A percentile compares a stretch with the other conserved stretches of the same genome.
phyloP scores from a whole-genome alignment of 2,329 filamentous ascomycete species.

The Graphilbum fragrans region DNA sequence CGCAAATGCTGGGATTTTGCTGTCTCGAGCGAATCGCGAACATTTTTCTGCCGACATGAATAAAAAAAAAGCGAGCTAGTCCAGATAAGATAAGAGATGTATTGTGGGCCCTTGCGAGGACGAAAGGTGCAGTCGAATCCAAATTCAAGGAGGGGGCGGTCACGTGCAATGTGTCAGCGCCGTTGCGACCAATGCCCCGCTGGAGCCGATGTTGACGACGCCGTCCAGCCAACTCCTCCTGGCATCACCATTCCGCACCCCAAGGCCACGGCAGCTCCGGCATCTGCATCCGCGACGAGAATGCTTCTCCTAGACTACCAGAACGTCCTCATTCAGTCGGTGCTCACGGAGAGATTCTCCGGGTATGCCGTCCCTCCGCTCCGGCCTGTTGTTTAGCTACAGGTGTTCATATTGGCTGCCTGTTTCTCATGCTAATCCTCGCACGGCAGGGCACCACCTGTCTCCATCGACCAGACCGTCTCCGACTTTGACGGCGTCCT shows the following conservation, averaged over 20 bases:
- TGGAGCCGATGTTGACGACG: conserved; percentile 1
- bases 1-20: no score
- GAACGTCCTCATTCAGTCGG: conserved; percentile 93
- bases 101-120: neutral
- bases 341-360: conserved; percentile 88
- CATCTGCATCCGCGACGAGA: conserved; percentile 18
- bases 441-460: conserved; percentile 57
- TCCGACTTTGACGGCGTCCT: conserved; percentile 98
- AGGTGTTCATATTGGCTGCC: conserved; percentile 1
- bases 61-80: neutral
- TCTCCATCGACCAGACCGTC: conserved; percentile 92
- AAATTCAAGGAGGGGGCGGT: conserved; percentile 1
- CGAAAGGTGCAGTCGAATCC: neutral
- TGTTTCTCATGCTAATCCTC: conserved; percentile 1
- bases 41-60: conserved; percentile 1
- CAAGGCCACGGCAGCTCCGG: neutral
- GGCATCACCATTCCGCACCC: neutral
- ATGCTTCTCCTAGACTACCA: conserved; percentile 98
- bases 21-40: no score
- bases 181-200: conserved; percentile 1
- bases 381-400: conserved; percentile 3
- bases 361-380: conserved; percentile 43
- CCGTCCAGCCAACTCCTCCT: neutral
- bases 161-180: conserved; percentile 3
- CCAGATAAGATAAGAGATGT: conserved; percentile 9